Evolutionary conservation across 2,329 filamentous ascomycete genomes (phyloP).

Genomic region (Thielaviopsis populi): DNA sequence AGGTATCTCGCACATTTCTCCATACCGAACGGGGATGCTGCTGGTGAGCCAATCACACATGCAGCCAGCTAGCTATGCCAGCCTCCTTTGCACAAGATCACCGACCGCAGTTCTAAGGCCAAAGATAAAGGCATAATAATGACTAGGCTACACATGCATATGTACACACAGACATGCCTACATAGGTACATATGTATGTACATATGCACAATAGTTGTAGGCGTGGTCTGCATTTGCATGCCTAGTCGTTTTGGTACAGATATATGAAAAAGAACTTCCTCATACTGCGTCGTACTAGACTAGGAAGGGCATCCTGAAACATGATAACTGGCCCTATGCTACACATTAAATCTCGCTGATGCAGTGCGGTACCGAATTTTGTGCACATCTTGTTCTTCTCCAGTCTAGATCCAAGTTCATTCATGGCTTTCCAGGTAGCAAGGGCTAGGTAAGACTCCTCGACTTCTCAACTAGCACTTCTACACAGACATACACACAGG

Average conservation of each 20-base stretch:
- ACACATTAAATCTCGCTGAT: slow-evolving; percentile 1
- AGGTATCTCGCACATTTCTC: background rate
- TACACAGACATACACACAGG: background rate
- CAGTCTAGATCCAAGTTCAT: background rate
- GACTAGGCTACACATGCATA: background rate
- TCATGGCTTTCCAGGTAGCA: background rate
- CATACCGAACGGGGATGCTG: background rate
- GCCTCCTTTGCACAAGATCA: background rate
- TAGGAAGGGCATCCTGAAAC: slow-evolving; percentile 4
- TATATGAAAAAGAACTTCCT: background rate
- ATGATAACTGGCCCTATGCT: background rate
- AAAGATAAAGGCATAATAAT: background rate
- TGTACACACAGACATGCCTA: background rate
- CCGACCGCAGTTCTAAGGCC: background rate
- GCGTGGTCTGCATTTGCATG: background rate
- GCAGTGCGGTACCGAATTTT: background rate
- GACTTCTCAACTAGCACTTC: background rate
- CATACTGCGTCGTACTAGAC: background rate
- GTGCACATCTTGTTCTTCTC: slow-evolving; percentile 3
- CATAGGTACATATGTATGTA: background rate
- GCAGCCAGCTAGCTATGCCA: background rate
- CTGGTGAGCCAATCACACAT: background rate
- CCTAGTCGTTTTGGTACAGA: background rate
- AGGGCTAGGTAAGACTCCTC: background rate
- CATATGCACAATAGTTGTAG: background rate